phyloP scores from a whole-genome alignment of 2,329 filamentous ascomycete species.

The Thermothelomyces thermophilus region DNA sequence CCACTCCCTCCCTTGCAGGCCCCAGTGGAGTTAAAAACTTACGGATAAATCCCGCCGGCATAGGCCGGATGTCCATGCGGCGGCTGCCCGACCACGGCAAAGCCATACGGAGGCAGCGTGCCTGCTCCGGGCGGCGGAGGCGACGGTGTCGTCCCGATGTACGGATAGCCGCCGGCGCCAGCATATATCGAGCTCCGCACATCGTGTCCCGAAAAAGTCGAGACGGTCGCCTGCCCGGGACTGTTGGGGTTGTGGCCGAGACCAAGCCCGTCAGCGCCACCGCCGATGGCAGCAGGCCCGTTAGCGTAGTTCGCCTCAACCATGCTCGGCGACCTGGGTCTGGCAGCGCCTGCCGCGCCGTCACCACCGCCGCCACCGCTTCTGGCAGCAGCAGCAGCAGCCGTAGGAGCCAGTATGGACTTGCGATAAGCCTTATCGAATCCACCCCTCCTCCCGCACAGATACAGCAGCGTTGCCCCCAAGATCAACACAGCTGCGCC shows the following conservation, averaged over 20 bases:
- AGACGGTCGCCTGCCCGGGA: slow-evolving; percentile 28
- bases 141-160: background rate
- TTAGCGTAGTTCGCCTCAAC: slow-evolving; percentile 25
- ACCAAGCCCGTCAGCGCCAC: background rate
- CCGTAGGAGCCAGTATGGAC: slow-evolving; percentile 8
- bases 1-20: background rate
- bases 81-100: background rate
- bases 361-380: background rate
- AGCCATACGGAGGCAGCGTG: background rate
- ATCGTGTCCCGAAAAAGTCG: slow-evolving; percentile 25
- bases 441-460: slow-evolving; percentile 39
- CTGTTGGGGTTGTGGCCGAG: slow-evolving; percentile 27
- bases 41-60: slow-evolving; percentile 9
- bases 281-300: background rate
- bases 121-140: background rate
- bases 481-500: slow-evolving; percentile 38
- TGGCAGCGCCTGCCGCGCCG: background rate
- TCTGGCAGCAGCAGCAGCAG: slow-evolving; percentile 14
- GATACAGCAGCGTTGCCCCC: slow-evolving; percentile 40
- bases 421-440: slow-evolving; percentile 32
- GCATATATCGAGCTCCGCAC: slow-evolving; percentile 11
- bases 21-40: slow-evolving; percentile 4
- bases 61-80: slow-evolving; percentile 9
- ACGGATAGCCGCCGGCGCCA: background rate
- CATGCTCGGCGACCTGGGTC: slow-evolving; percentile 22